Evolutionary conservation across 2,329 filamentous ascomycete genomes (phyloP).

Genomic region (Verticillium tricorpus): DNA sequence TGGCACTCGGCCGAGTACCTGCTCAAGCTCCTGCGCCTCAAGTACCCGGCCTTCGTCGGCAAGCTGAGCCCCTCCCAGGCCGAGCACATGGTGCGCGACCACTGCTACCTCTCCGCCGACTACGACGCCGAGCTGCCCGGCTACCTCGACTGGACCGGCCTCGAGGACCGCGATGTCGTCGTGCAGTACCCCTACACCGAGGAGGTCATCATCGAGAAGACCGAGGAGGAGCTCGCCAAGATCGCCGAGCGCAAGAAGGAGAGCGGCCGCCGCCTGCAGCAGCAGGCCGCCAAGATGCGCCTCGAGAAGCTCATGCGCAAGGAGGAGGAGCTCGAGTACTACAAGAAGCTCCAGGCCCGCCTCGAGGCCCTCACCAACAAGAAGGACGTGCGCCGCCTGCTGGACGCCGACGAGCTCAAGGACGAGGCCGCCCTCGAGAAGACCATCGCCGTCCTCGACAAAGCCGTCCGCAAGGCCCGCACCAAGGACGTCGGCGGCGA

Average conservation of each 20-base stretch:
- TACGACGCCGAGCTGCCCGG: conserved; percentile 73
- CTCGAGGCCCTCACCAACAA: conserved; percentile 70
- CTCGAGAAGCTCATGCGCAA: conserved; percentile 93
- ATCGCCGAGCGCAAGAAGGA: conserved; percentile 95
- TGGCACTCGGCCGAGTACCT: conserved; percentile 88
- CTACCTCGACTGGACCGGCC: conserved; percentile 85
- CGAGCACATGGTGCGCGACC: conserved; percentile 79
- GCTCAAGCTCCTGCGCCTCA: conserved; percentile 80
- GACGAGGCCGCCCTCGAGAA: conserved; percentile 84
- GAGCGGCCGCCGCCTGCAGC: conserved; percentile 83
- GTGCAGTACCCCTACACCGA: conserved; percentile 94
- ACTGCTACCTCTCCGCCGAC: conserved; percentile 83
- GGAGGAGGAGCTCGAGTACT: conserved; percentile 92
- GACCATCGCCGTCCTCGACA: conserved; percentile 83
- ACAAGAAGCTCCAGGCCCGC: conserved; percentile 72
- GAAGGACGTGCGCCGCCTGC: conserved; percentile 80
- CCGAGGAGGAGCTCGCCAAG: conserved; percentile 83
- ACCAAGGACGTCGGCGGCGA: conserved; percentile 89
- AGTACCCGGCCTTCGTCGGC: conserved; percentile 84
- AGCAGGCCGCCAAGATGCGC: conserved; percentile 96
- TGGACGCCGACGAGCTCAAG: conserved; percentile 89
- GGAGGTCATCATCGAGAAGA: conserved; percentile 85
- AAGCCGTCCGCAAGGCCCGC: conserved; percentile 80
- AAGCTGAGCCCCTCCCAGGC: conserved; percentile 84
- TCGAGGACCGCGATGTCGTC: conserved; percentile 84